Evolutionary conservation across 1,139 yeast species (phyloP), one percentile per base, ranked within the genome.

Genomic region (Blastobotrys petasosporus): DNA sequence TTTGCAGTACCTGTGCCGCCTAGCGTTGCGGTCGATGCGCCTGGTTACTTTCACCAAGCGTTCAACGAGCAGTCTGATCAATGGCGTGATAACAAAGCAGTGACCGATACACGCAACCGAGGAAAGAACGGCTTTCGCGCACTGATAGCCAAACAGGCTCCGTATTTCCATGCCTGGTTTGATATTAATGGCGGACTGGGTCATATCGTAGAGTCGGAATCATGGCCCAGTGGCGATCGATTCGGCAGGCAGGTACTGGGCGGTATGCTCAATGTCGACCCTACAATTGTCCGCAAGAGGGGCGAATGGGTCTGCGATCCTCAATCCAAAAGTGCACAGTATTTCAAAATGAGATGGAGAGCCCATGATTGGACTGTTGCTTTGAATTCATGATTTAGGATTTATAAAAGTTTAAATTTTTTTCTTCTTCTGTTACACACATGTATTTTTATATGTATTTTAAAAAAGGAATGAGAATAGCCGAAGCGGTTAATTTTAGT

Each of bases 121-220:
- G 68, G 68, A 2, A 55, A 57, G 30, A 59, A 56, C 32, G 69
- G 68, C 4, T 68, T 73, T 46, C 59, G 68, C 16, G 52, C 60
- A 10, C 57, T 64, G n/a, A 66, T 75, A 35, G 75, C 76, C 2
- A 66, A 71, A 44, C 74, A 74, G 46, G 70, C 76, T 3, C 75
- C 77, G 1, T 75, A 67, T 53, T 74, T 72, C 54, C 79, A 75
- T 52, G 74, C 70, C 4, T 75, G 79, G 79, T 61, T 72, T 47
- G 62, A 61, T 28, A 46, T 70, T 9, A 65, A 70, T 44, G 78
- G 77, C 9, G 79, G 79, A 0, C 46, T 71, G 39, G 79, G 76
- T 1, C 79, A 74, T 55, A 71, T 75, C n/a, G 66, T 75, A 5
- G 78, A 74, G 47, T 66, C 70, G 45, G 44, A 55, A 1, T 5